These are phyloP conservation scores for Cercospora sojina DNA, from an alignment of 2,329 filamentous ascomycete genomes.

Conservation along the genomic window DNA sequence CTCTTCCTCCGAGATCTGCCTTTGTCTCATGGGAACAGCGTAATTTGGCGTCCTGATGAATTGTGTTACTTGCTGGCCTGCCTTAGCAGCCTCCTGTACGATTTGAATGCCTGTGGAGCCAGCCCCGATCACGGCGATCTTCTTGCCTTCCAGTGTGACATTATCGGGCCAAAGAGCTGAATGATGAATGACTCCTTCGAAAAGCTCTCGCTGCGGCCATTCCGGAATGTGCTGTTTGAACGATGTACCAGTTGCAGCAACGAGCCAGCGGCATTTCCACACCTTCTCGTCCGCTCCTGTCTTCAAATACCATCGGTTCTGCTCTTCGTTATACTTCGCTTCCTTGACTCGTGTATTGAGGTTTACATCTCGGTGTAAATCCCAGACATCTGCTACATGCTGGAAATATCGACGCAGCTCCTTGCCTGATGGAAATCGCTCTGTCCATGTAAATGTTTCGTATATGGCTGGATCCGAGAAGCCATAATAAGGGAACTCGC, in stretches of 20 bases:
- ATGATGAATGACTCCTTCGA: constrained; percentile 43
- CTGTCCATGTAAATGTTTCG: constrained; percentile 56
- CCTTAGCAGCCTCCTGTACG: constrained; percentile 33
- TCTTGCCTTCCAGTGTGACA: constrained; percentile 34
- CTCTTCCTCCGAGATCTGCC: constrained; percentile 50
- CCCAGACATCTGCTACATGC: constrained; percentile 58
- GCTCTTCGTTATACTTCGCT: constrained; percentile 48
- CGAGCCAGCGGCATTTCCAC: constrained; percentile 39
- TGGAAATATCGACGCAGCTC: constrained; percentile 59
- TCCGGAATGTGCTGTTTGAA: constrained; percentile 43
- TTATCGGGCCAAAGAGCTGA: constrained; percentile 44
- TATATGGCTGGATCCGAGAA: constrained; percentile 48
- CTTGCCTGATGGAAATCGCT: constrained; percentile 30
- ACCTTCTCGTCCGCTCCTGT: constrained; percentile 11
- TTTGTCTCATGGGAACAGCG: constrained; percentile 60
- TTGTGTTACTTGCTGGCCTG: constrained; percentile 49
- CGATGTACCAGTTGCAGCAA: constrained; percentile 43
- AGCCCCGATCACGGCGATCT: constrained; percentile 41
- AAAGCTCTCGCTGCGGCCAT: constrained; percentile 39
- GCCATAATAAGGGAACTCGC: constrained; percentile 48
- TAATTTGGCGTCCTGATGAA: constrained; percentile 68
- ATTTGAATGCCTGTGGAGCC: constrained; percentile 41
- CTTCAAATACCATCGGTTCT: constrained; percentile 10
- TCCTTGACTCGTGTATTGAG: constrained; percentile 58
- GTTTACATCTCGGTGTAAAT: constrained; percentile 57